phyloP scores from a whole-genome alignment of 2,329 filamentous ascomycete genomes.

The Tolypocladium guangdongense region DNA sequence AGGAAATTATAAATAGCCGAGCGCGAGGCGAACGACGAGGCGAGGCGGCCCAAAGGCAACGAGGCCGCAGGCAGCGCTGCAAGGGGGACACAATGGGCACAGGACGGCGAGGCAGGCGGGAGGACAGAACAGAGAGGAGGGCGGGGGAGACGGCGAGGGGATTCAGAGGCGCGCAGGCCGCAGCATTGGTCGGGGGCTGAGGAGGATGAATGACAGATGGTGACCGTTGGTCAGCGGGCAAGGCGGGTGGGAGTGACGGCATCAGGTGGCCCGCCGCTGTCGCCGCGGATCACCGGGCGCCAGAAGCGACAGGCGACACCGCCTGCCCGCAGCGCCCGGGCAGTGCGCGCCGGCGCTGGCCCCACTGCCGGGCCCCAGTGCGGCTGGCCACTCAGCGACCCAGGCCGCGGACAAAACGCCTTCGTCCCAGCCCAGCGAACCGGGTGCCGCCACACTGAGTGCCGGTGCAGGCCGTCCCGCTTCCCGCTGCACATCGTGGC shows the following conservation, averaged over 20 bases:
- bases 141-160: not conserved
- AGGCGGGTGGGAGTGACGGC: slow-evolving; percentile 6
- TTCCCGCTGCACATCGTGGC: too few relatives aligned
- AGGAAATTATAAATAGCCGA: not conserved
- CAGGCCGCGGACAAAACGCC: too few relatives aligned
- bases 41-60: not conserved
- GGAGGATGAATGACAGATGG: not conserved
- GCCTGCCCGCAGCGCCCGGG: too few relatives aligned
- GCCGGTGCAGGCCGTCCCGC: too few relatives aligned
- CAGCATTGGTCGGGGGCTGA: not conserved
- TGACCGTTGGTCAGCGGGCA: not conserved
- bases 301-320: not conserved
- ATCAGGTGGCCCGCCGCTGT: slow-evolving; percentile 5
- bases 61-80: not conserved
- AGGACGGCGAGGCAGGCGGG: not conserved
- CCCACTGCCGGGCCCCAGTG: too few relatives aligned
- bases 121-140: not conserved
- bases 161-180: not conserved
- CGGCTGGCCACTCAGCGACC: too few relatives aligned
- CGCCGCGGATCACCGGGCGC: not conserved
- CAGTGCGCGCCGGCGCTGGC: too few relatives aligned
- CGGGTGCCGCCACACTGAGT: not conserved
- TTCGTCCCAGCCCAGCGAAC: not conserved
- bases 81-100: not conserved
- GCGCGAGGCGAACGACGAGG: not conserved